These are phyloP conservation scores for Pichia gijzeniarum DNA, from an alignment of 805 yeast species.

Conservation along the genomic window DNA sequence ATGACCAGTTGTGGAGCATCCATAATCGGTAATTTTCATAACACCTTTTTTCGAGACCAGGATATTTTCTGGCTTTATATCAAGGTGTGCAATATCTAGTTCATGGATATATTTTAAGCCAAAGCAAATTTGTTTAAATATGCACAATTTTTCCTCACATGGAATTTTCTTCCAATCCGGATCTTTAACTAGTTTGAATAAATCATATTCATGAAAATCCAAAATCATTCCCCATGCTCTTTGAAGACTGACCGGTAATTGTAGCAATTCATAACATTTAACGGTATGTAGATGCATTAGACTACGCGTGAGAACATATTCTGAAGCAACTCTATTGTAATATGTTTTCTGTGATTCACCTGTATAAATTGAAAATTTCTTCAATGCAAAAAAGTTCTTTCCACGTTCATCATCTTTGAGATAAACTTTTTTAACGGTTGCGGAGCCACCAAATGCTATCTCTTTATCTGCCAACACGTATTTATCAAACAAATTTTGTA, in stretches of 20 bases:
- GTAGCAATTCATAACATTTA: constrained; percentile 46
- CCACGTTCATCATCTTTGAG: constrained; percentile 32
- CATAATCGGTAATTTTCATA: constrained; percentile 69
- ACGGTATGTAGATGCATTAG: constrained; percentile 54
- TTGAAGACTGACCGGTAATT: constrained; percentile 51
- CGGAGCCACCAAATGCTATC: constrained; percentile 68
- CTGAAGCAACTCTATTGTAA: constrained; percentile 58
- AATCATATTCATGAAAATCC: constrained; percentile 59
- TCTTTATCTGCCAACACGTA: constrained; percentile 40
- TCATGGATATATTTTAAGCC: constrained; percentile 61
- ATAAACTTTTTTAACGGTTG: constrained; percentile 50
- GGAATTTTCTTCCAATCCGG: constrained; percentile 53
- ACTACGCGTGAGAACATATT: constrained; percentile 53
- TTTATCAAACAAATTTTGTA: constrained; percentile 45
- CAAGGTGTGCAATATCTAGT: constrained; percentile 63
- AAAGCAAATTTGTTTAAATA: constrained; percentile 60
- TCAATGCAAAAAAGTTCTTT: constrained; percentile 48
- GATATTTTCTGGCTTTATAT: constrained; percentile 70
- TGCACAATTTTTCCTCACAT: constrained; percentile 50
- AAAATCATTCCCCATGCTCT: constrained; percentile 75
- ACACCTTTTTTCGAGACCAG: constrained; percentile 53
- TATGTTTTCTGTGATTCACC: constrained; percentile 45
- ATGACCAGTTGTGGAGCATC: constrained; percentile 64
- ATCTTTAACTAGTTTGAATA: constrained; percentile 47
- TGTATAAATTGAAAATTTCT: constrained; percentile 50